phyloP scores from a whole-genome alignment of 495 filamentous ascomycete species.

The Penicillium lividum region DNA sequence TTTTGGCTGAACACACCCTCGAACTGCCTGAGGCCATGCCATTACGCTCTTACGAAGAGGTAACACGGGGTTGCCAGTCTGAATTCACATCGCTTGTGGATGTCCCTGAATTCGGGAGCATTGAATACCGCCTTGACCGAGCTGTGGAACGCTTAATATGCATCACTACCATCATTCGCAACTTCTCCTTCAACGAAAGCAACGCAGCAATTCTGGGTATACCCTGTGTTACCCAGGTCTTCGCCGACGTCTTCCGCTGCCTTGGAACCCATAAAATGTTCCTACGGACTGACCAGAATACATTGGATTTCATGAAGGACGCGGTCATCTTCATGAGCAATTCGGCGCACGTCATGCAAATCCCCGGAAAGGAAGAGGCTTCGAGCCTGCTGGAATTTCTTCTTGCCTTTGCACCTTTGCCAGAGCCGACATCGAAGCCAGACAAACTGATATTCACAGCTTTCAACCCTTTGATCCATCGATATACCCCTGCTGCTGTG shows the following conservation, averaged over 20 bases:
- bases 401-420: constrained; percentile 80
- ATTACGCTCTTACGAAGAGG: constrained; percentile 82
- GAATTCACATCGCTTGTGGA: constrained; percentile 72
- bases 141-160: constrained; percentile 85
- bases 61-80: constrained; percentile 69
- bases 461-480: constrained; percentile 78
- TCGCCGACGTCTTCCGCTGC: constrained; percentile 78
- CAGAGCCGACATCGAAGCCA: constrained; percentile 52
- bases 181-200: constrained; percentile 80
- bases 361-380: constrained; percentile 88
- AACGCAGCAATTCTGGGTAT: constrained; percentile 75
- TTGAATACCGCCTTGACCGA: constrained; percentile 79
- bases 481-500: constrained; percentile 84
- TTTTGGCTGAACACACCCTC: constrained; percentile 73
- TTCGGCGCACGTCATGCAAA: constrained; percentile 72
- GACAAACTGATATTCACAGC: constrained; percentile 71
- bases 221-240: constrained; percentile 72
- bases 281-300: constrained; percentile 75
- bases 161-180: constrained; percentile 89
- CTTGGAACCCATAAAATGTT: constrained; percentile 89
- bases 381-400: constrained; percentile 85
- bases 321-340: constrained; percentile 86
- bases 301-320: constrained; percentile 96
- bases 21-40: constrained; percentile 84
- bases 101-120: constrained; percentile 70